Evolutionary conservation across 768 basidiomycete species (phyloP).

Genomic region (Coprinellus micaceus): DNA sequence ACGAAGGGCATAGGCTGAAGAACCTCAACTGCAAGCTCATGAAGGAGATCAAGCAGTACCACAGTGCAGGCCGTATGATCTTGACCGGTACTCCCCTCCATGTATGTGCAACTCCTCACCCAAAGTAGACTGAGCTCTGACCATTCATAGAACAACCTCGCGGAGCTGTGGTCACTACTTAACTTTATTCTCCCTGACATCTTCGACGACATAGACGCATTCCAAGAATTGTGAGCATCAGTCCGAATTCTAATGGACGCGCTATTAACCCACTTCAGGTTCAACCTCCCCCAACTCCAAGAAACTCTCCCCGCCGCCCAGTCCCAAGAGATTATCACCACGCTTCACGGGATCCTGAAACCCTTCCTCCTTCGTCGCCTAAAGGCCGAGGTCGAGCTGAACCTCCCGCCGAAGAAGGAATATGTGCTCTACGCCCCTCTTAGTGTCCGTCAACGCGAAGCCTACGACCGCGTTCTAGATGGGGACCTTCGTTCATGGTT

Average conservation of each 20-base stretch:
- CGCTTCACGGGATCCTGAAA: conserved; percentile 87
- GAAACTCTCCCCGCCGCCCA: conserved; percentile 53
- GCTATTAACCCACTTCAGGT: conserved; percentile 37
- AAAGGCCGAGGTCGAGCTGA: conserved; percentile 80
- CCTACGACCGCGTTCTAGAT: conserved; percentile 77
- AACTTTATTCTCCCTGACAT: conserved; percentile 96
- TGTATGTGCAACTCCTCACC: conserved; percentile 40
- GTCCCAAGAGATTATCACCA: conserved; percentile 64
- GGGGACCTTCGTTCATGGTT: conserved; percentile 69
- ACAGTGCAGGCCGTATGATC: conserved; percentile 83
- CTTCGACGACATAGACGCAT: conserved; percentile 83
- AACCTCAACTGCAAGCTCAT: conserved; percentile 91
- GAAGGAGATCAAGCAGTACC: conserved; percentile 84
- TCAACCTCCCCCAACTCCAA: conserved; percentile 67
- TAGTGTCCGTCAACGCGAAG: conserved; percentile 73
- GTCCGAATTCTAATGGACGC: not conserved
- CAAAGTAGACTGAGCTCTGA: not conserved
- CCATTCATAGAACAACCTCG: conserved; percentile 81
- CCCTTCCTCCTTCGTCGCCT: conserved; percentile 92
- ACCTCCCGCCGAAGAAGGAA: conserved; percentile 88
- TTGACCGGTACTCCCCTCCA: conserved; percentile 96
- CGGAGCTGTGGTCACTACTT: conserved; percentile 91
- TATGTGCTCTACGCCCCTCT: conserved; percentile 92
- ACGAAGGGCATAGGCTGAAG: conserved; percentile 93
- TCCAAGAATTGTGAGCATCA: conserved; percentile 75